phyloP scores from a whole-genome alignment of 116 monocot species.

The Trichopus zeylanicus region DNA sequence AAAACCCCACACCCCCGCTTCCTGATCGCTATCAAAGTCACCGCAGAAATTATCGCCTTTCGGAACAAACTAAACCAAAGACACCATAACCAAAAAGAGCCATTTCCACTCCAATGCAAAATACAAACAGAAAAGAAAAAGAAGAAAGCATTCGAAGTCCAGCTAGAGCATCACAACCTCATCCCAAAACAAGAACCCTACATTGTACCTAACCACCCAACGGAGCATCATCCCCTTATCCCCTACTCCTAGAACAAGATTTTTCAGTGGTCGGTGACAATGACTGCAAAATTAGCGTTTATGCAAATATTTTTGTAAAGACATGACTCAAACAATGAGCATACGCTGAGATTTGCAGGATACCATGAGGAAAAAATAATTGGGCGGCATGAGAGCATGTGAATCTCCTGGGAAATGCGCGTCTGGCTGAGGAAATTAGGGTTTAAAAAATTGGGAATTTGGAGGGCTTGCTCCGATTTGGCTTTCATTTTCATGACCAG shows the following conservation, averaged over 20 bases:
- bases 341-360: background rate
- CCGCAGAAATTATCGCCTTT: background rate
- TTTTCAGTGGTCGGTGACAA: background rate
- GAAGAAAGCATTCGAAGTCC: background rate
- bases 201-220: background rate
- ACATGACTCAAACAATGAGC: background rate
- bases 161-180: too few species aligned
- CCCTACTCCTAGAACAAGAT: background rate
- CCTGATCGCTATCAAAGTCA: background rate
- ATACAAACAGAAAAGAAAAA: background rate
- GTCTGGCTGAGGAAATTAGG: too few species aligned
- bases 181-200: background rate
- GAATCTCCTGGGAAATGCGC: too few species aligned
- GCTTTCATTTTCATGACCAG: too few species aligned
- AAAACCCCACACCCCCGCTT: background rate
- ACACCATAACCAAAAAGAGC: background rate
- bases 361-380: background rate
- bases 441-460: too few species aligned
- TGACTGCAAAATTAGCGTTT: background rate
- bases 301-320: background rate
- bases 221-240: too few species aligned
- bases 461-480: too few species aligned
- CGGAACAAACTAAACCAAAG: background rate
- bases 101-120: background rate
- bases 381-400: background rate